phyloP scores from a whole-genome alignment of 805 yeast genomes.

The Kodamaea leandrae region DNA sequence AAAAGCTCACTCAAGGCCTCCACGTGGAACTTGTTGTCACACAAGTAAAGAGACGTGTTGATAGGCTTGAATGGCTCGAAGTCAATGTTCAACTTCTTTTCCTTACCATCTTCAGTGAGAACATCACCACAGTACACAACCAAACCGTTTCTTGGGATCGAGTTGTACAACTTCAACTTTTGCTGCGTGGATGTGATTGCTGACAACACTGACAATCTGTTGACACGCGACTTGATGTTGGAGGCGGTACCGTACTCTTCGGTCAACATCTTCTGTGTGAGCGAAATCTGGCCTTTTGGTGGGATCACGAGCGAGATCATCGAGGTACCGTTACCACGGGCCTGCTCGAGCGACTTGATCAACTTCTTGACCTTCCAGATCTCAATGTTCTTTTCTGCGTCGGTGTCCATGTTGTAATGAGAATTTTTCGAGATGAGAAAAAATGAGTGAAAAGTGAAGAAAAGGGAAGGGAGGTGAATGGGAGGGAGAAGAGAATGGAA shows the following conservation, averaged over 20 bases:
- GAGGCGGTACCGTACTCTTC: conserved; percentile 99
- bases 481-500: background rate
- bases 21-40: conserved; percentile 98
- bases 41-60: conserved; percentile 88
- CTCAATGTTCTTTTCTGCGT: conserved; percentile 89
- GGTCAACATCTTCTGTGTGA: conserved; percentile 85
- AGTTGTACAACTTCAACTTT: conserved; percentile 83
- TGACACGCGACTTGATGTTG: conserved; percentile 95
- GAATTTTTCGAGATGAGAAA: conserved; percentile 4
- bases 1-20: conserved; percentile 93
- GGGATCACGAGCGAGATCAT: conserved; percentile 97
- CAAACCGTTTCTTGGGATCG: conserved; percentile 91
- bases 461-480: background rate
- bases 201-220: conserved; percentile 88
- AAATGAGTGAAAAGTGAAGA: background rate
- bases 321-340: conserved; percentile 98
- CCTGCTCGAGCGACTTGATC: conserved; percentile 79
- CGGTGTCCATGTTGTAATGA: conserved; percentile 43
- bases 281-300: conserved; percentile 90
- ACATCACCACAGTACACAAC: conserved; percentile 99
- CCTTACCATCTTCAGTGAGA: conserved; percentile 94
- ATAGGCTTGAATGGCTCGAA: conserved; percentile 99
- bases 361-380: conserved; percentile 98
- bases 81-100: conserved; percentile 93
- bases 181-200: conserved; percentile 99